Conservation (phyloP, 768 basidiomycete species). For the Hysterangium stoloniferum region DNA sequence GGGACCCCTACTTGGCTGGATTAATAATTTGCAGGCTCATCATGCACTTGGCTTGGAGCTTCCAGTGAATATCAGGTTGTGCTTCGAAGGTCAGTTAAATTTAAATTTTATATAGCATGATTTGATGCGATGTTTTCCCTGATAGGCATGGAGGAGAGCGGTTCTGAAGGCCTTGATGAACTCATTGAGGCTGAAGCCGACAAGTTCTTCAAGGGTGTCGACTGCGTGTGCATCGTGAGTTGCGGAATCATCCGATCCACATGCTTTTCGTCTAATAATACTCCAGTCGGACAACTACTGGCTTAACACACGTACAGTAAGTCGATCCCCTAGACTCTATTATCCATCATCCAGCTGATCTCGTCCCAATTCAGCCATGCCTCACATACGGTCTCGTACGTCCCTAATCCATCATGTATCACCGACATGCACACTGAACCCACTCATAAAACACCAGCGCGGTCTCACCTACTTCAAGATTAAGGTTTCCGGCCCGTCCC, state of each 20-base stretch:
- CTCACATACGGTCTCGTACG: constrained; percentile 70
- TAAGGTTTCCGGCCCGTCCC: constrained; percentile 71
- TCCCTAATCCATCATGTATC: not conserved
- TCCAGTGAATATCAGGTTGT: constrained; percentile 85
- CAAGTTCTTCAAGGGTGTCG: constrained; percentile 80
- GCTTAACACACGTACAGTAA: constrained; percentile 67
- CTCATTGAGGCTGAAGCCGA: constrained; percentile 69
- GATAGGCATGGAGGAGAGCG: constrained; percentile 85
- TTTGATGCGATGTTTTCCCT: not conserved
- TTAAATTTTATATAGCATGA: constrained; percentile 7
- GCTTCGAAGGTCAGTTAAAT: constrained; percentile 59
- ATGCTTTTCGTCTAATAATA: not conserved
- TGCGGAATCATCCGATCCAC: not conserved
- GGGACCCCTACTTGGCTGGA: constrained; percentile 82
- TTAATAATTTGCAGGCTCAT: constrained; percentile 86
- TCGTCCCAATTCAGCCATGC: constrained; percentile 34
- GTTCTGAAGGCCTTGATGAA: constrained; percentile 85
- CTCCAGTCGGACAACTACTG: constrained; percentile 90
- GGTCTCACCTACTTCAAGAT: constrained; percentile 84
- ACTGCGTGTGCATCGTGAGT: constrained; percentile 87
- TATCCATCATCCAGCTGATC: not conserved
- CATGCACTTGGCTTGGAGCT: constrained; percentile 54
- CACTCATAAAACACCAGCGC: too few relatives aligned
- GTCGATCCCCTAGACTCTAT: not conserved
- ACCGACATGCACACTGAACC: not conserved